Percentiles rank a stretch among this genome's conserved stretches.
These are phyloP conservation scores for Streptanthus diversifolius DNA, from an alignment of 345 rosid genomes.

Conservation along the genomic window DNA sequence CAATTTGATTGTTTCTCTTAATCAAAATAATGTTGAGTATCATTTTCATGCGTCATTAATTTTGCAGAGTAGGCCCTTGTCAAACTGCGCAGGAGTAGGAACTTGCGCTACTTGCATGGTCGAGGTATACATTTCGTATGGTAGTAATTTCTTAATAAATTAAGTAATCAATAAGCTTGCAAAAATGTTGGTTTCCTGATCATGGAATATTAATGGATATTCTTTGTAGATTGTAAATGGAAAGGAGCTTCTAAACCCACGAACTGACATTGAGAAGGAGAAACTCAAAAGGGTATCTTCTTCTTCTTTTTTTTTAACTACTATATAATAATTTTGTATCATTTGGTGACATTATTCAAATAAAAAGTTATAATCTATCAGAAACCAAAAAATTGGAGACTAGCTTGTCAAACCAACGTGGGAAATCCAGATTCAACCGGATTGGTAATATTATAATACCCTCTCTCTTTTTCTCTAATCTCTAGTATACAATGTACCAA, in stretches of 20 bases:
- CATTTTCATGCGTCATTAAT: not conserved
- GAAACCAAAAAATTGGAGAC: constrained; percentile 88
- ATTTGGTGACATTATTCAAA: not conserved
- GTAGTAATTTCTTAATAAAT: not conserved
- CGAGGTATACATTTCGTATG: constrained; percentile 43
- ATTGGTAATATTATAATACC: constrained; percentile 37
- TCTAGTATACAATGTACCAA: not conserved
- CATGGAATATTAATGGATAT: not conserved
- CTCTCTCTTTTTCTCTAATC: constrained; percentile 7
- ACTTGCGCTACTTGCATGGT: constrained; percentile 92
- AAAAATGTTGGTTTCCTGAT: not conserved
- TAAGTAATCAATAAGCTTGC: not conserved
- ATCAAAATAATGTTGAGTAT: not conserved
- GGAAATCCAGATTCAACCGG: constrained; percentile 76
- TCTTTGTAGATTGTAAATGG: constrained; percentile 63
- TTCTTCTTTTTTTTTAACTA: not conserved
- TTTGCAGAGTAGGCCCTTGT: constrained; percentile 58
- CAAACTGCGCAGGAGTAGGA: constrained; percentile 90
- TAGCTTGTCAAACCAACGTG: constrained; percentile 88
- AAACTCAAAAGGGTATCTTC: constrained; percentile 57
- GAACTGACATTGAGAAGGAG: constrained; percentile 75
- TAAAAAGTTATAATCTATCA: constrained; percentile 17
- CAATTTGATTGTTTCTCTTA: not conserved
- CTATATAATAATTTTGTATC: not conserved
- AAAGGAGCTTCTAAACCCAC: constrained; percentile 70